A percentile compares a stretch with the other conserved stretches of the same genome.
Conservation (phyloP, 208 protist species). For the Herpetomonas tarakana region DNA sequence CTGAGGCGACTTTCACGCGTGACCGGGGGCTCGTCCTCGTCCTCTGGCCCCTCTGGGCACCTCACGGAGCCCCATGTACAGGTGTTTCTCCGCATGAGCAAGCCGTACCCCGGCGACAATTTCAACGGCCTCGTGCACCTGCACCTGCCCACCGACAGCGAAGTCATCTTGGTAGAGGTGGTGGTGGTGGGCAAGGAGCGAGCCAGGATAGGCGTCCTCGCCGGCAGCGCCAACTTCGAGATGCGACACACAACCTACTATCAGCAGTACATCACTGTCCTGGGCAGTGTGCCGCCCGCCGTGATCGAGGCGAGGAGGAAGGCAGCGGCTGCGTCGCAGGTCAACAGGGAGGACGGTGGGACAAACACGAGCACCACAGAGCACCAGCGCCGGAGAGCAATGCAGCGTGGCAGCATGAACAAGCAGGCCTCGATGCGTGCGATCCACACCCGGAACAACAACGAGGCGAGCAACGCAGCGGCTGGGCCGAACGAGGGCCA, state of each 20-base stretch:
- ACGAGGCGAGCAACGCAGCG: neutral
- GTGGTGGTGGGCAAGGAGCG: conserved; percentile 32
- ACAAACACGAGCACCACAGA: neutral
- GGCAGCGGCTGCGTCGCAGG: no score
- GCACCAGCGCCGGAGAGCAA: neutral
- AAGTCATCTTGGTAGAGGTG: conserved; percentile 36
- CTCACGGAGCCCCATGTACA: conserved; percentile 23
- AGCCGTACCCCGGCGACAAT: conserved; percentile 46
- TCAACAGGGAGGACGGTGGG: no score
- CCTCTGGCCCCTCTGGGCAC: neutral
- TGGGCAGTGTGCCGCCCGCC: conserved; percentile 6
- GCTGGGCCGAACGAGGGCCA: neutral
- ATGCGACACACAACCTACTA: conserved; percentile 46
- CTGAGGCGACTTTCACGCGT: no score
- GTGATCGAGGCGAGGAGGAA: neutral
- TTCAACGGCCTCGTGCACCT: conserved; percentile 55
- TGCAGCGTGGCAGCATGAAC: neutral
- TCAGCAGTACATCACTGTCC: conserved; percentile 39
- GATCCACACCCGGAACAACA: neutral
- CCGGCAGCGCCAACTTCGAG: conserved; percentile 28
- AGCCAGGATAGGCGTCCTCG: conserved; percentile 25
- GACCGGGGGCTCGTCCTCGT: neutral
- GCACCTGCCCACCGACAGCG: conserved; percentile 18
- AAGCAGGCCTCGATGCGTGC: neutral
- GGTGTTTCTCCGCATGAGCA: conserved; percentile 22